A percentile compares a stretch with the other conserved stretches of the same genome.
These are phyloP conservation scores for Penicillium sclerotigenum DNA, from an alignment of 2,329 filamentous ascomycete genomes.

Conservation along the genomic window DNA sequence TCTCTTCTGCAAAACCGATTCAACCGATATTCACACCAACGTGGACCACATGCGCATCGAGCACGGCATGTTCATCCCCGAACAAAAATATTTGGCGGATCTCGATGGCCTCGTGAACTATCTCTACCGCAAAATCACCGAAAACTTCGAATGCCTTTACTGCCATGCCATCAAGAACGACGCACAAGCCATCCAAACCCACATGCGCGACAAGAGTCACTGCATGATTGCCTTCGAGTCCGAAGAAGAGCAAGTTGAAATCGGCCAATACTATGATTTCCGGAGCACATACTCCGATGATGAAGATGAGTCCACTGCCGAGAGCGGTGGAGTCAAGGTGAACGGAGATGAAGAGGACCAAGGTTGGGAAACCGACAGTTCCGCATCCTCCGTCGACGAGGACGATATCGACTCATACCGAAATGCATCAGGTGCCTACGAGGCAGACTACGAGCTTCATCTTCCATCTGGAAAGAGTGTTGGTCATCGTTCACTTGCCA, in stretches of 20 bases:
- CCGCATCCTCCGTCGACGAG: conserved; percentile 80
- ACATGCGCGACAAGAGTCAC: conserved; percentile 96
- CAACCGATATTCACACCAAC: conserved; percentile 71
- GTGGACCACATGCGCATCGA: conserved; percentile 84
- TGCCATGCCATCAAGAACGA: conserved; percentile 81
- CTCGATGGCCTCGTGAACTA: conserved; percentile 76
- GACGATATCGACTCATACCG: conserved; percentile 81
- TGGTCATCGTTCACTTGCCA: conserved; percentile 81
- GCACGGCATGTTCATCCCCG: conserved; percentile 95
- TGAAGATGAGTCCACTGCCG: conserved; percentile 57
- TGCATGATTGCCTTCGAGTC: conserved; percentile 93
- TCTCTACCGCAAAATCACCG: conserved; percentile 74
- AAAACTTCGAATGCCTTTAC: conserved; percentile 79
- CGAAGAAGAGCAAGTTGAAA: conserved; percentile 85
- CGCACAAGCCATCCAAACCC: conserved; percentile 78
- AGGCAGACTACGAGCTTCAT: conserved; percentile 91
- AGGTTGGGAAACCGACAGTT: conserved; percentile 94
- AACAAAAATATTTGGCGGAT: conserved; percentile 78
- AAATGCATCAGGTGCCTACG: conserved; percentile 73
- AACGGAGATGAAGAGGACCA: conserved; percentile 61
- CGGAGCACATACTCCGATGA: conserved; percentile 88
- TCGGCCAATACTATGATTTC: conserved; percentile 98
- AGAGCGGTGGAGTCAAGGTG: conserved; percentile 63
- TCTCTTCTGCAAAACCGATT: conserved; percentile 88
- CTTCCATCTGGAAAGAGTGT: conserved; percentile 85